Percentiles rank a stretch among this genome's conserved stretches.
phyloP scores from a whole-genome alignment of 805 yeast species.

The Teunomyces barrocoloradensis region DNA sequence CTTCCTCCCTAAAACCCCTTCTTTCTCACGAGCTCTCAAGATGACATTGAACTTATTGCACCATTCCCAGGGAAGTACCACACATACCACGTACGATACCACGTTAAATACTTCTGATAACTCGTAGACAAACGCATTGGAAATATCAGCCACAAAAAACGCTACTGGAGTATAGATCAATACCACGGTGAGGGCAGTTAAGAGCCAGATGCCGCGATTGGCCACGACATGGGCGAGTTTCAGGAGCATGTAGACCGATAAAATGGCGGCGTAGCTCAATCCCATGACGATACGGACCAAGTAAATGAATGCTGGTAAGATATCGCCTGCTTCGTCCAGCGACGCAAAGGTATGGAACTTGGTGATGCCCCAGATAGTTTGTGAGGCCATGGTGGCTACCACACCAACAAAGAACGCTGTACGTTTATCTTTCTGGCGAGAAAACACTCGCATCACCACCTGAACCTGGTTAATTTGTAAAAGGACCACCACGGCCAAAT shows the following conservation, averaged over 20 bases:
- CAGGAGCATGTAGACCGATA: constrained; percentile 52
- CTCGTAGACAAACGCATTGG: constrained; percentile 72
- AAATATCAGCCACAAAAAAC: constrained; percentile 72
- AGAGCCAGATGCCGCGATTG: constrained; percentile 47
- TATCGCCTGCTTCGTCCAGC: constrained; percentile 48
- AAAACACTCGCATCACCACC: constrained; percentile 64
- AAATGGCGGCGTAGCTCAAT: constrained; percentile 63
- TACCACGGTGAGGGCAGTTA: constrained; percentile 55
- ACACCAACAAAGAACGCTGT: constrained; percentile 59
- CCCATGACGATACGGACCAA: constrained; percentile 69
- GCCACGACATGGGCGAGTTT: constrained; percentile 51
- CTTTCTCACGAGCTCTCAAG: constrained; percentile 59
- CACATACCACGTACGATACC: constrained; percentile 66
- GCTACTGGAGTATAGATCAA: constrained; percentile 62
- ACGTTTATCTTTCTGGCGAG: constrained; percentile 66
- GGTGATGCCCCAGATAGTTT: constrained; percentile 68
- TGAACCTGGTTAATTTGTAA: constrained; percentile 70
- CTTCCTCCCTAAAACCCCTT: constrained; percentile 72
- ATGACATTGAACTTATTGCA: constrained; percentile 59
- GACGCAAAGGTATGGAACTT: constrained; percentile 41
- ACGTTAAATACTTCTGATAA: constrained; percentile 72
- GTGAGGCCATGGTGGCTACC: constrained; percentile 50
- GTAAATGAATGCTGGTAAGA: constrained; percentile 72
- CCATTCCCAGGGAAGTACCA: constrained; percentile 86
- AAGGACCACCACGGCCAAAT: constrained; percentile 54